Percentiles rank a stretch among this genome's conserved stretches.
phyloP scores from a whole-genome alignment of 228 moss, liverwort and hornwort species.

The Sphagnum fallax region DNA sequence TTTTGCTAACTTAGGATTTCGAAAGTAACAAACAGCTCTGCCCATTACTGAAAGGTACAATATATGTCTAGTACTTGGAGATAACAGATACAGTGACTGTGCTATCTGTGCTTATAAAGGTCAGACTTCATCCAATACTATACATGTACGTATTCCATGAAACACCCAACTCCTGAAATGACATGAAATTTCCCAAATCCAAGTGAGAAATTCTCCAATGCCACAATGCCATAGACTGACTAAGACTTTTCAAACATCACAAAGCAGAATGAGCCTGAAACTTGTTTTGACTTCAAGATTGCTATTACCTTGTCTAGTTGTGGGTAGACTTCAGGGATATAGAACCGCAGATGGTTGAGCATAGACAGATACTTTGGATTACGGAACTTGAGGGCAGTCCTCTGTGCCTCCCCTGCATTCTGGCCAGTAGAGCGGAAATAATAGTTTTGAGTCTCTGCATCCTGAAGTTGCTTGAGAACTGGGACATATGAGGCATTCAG shows the following conservation, averaged over 20 bases:
- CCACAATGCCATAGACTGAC: too few species aligned
- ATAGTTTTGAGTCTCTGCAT: slow-evolving; percentile 79
- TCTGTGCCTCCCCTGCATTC: slow-evolving; percentile 42
- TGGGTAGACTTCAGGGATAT: slow-evolving; percentile 90
- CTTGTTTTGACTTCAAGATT: not conserved
- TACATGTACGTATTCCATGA: too few species aligned
- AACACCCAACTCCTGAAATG: too few species aligned
- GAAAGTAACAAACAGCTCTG: too few species aligned
- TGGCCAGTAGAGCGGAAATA: slow-evolving; percentile 66
- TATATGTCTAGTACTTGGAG: too few species aligned
- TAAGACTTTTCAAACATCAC: not conserved
- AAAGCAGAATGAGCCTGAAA: not conserved
- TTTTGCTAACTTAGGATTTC: not conserved
- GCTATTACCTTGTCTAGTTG: slow-evolving; percentile 43
- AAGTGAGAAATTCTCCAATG: too few species aligned
- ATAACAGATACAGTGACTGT: too few species aligned
- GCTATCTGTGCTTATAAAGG: too few species aligned
- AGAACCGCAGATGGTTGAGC: slow-evolving; percentile 94
- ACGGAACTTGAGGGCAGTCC: slow-evolving; percentile 75
- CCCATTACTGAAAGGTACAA: too few species aligned
- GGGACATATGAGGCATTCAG: slow-evolving; percentile 91
- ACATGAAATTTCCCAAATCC: too few species aligned
- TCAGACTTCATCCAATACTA: too few species aligned
- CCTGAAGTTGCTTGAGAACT: slow-evolving; percentile 84
- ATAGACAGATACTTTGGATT: slow-evolving; percentile 97